Conservation (phyloP, 2,329 filamentous ascomycete genomes). For the Calonectria naviculata region DNA sequence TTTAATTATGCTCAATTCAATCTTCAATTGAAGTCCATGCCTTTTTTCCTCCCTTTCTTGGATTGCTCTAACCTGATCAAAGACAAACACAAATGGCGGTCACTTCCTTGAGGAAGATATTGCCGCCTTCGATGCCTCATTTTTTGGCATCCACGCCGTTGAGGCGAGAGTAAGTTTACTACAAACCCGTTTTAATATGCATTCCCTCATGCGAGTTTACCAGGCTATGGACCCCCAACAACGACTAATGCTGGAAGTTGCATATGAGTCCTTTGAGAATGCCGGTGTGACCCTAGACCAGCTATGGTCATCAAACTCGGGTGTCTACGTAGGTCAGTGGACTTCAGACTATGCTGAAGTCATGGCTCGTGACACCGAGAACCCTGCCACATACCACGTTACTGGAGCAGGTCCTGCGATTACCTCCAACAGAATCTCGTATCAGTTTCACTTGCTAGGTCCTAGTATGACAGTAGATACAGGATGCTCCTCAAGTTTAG, state of each 20-base stretch:
- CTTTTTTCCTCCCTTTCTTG: too few relatives aligned
- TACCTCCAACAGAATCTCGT: constrained; percentile 58
- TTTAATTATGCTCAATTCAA: neutral
- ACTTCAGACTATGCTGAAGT: constrained; percentile 39
- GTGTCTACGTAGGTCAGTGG: constrained; percentile 43
- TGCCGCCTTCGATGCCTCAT: constrained; percentile 37
- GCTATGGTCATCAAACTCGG: constrained; percentile 38
- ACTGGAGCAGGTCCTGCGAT: constrained; percentile 56
- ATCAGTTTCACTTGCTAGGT: constrained; percentile 59
- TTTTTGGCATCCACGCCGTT: constrained; percentile 35
- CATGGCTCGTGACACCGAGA: constrained; percentile 48
- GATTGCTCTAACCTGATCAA: neutral
- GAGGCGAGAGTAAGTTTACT: constrained; percentile 26
- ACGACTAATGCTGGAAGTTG: constrained; percentile 38
- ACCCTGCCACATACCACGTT: constrained; percentile 58
- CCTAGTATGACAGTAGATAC: constrained; percentile 62
- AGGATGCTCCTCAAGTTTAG: constrained; percentile 60
- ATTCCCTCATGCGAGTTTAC: constrained; percentile 4
- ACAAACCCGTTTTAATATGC: neutral
- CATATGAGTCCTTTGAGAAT: constrained; percentile 43
- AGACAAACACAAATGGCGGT: constrained; percentile 33
- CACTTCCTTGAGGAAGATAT: constrained; percentile 43
- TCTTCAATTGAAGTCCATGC: neutral
- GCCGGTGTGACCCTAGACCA: constrained; percentile 46
- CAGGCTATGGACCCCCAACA: constrained; percentile 43